phyloP scores from a whole-genome alignment of 495 filamentous ascomycete species.

The Aspergillus cristatus region DNA sequence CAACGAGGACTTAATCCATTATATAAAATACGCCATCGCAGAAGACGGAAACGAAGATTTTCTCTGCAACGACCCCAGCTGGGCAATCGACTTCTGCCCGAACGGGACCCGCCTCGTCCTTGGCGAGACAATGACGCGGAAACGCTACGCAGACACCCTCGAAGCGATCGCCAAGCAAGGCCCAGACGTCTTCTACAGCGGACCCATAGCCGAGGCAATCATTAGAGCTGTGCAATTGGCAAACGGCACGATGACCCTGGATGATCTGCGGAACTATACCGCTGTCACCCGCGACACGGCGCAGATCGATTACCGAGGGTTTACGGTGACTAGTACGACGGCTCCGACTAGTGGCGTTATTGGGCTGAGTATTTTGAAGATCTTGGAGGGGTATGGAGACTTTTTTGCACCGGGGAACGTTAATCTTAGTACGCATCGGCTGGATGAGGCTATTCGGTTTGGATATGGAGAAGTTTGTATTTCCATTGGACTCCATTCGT shows the following conservation, averaged over 20 bases:
- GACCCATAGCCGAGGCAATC: constrained; percentile 62
- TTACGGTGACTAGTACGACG: constrained; percentile 54
- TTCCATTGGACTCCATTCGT: background rate
- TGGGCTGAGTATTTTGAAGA: constrained; percentile 64
- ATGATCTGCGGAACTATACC: constrained; percentile 63
- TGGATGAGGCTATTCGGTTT: constrained; percentile 82
- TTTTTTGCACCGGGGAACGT: constrained; percentile 44
- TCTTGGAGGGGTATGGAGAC: constrained; percentile 59
- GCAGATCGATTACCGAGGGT: constrained; percentile 62
- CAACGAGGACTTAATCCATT: constrained; percentile 56
- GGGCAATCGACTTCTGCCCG: constrained; percentile 84
- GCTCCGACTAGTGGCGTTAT: constrained; percentile 70
- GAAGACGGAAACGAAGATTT: constrained; percentile 42
- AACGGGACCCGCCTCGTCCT: constrained; percentile 59
- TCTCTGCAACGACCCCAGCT: constrained; percentile 59
- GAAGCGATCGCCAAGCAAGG: constrained; percentile 64
- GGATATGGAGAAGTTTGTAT: constrained; percentile 58
- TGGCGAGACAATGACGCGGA: constrained; percentile 68
- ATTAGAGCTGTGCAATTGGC: constrained; percentile 51
- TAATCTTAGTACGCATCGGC: constrained; percentile 63
- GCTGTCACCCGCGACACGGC: constrained; percentile 51
- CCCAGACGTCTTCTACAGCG: constrained; percentile 66
- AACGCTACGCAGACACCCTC: constrained; percentile 69
- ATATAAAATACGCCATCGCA: constrained; percentile 46
- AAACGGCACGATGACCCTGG: constrained; percentile 76